Percentiles rank a stretch among this genome's conserved stretches.
phyloP scores from a whole-genome alignment of 1,284 basidiomycete species.

The Apiotrichum veenhuisii region DNA sequence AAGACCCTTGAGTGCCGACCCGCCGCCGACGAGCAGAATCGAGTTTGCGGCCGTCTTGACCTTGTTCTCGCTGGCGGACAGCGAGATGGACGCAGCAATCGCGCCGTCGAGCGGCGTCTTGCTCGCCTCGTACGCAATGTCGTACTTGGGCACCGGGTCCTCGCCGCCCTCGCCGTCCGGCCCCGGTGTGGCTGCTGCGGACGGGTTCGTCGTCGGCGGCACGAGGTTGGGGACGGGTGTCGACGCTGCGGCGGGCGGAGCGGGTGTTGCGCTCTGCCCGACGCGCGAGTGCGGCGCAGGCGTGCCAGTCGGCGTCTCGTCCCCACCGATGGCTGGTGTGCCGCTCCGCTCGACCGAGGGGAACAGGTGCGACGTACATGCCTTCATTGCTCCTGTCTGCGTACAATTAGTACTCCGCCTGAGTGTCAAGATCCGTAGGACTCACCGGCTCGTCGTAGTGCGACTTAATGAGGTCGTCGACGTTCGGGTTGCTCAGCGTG shows the following conservation, averaged over 20 bases:
- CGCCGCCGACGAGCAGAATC: slow-evolving; percentile 80
- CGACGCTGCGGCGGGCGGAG: background rate
- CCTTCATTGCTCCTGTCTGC: slow-evolving; percentile 77
- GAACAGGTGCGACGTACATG: slow-evolving; percentile 76
- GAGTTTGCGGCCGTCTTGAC: slow-evolving; percentile 83
- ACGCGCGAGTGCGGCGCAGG: background rate
- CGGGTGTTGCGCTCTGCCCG: background rate
- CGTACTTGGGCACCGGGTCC: slow-evolving; percentile 9
- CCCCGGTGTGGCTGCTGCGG: slow-evolving; percentile 16
- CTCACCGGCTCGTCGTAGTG: slow-evolving; percentile 44
- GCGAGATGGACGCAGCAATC: slow-evolving; percentile 83
- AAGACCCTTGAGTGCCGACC: slow-evolving; percentile 56
- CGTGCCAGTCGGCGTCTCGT: background rate
- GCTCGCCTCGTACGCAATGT: slow-evolving; percentile 65
- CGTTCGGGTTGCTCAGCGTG: slow-evolving; percentile 38
- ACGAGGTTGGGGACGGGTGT: slow-evolving; percentile 1
- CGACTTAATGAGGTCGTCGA: slow-evolving; percentile 47
- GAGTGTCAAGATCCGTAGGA: too few relatives aligned
- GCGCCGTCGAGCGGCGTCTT: slow-evolving; percentile 91
- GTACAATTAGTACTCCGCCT: slow-evolving; percentile 3
- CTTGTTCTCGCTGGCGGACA: slow-evolving; percentile 80
- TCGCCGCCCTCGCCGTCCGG: slow-evolving; percentile 11
- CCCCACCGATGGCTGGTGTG: background rate
- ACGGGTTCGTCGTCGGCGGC: slow-evolving; percentile 12
- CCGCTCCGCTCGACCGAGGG: slow-evolving; percentile 23